Evolutionary conservation across 1,284 basidiomycete species (phyloP), one percentile per base, ranked within the genome.

Genomic region (Volvariella surrecta): DNA sequence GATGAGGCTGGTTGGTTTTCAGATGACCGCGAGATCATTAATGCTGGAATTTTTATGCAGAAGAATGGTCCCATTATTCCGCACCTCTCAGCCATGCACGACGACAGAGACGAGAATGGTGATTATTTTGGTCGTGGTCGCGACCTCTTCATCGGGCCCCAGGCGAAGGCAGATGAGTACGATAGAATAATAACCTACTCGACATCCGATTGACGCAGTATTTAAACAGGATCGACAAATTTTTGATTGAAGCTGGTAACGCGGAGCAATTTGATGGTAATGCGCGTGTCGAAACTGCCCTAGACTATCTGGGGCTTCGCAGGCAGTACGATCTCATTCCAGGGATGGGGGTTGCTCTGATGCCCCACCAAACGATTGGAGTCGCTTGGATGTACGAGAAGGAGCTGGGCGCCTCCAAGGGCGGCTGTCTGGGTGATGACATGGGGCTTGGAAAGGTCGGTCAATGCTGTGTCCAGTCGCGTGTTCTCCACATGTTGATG

Each of bases 401-500:
- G 41, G 81, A 83, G 55, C 59, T 59, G 32, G 61, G 66, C 20
- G 15, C 42, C 0, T 48, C 64, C 13, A 66, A 64, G 30, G 76
- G 76, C 48, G 87, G 86, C 20, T 81, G 79, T 51, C 61, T 90
- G 9, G 82, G 79, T 3, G 89, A 94, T 55, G 89, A 93, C 50
- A 79, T 79, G 76, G 76, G 76, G 39, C 64, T 78, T 10, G 74
- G 75, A 28, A 74, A 74, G 64, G 66, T 68, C 32, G n/a, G 60
- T 52, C 4, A 6, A 39, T 28, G 24, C 24, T 28, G 6, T 11
- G 24, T n/a, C n/a, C 24, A 11, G 11, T 6, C 11, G 24, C 24
- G 24, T 30, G 18, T 17, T 39, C 32, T 17, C 40, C 16, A 45
- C 11, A 19, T 3, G 24, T 42, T 43, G 13, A 20, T 37, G 15